Conservation (phyloP, 371 early-diverging fungal species). For the Haplosporangium sp. region DNA sequence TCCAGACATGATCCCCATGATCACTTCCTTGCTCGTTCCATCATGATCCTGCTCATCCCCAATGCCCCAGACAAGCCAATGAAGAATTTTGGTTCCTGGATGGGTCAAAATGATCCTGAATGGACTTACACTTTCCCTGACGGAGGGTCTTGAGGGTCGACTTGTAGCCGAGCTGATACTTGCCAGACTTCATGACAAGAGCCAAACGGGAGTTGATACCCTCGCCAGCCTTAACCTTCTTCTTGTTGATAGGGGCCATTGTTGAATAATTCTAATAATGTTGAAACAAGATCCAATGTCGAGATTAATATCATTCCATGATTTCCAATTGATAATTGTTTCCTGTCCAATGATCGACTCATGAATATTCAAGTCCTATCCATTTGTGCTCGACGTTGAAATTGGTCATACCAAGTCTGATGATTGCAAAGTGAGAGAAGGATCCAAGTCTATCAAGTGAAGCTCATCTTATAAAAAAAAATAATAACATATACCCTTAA, state of each 20-base stretch:
- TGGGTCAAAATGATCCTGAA: conserved; percentile 5
- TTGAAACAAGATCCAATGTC: not conserved
- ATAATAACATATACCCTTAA: conserved; percentile 14
- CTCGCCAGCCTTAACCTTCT: conserved; percentile 86
- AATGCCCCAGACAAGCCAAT: conserved; percentile 25
- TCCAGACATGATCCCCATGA: conserved; percentile 3
- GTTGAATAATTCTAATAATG: conserved; percentile 28
- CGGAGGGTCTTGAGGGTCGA: conserved; percentile 97
- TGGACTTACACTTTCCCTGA: conserved; percentile 90
- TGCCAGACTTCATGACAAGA: conserved; percentile 99
- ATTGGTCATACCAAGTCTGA: conserved; percentile 48
- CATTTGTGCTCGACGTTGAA: not conserved
- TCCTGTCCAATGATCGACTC: not conserved
- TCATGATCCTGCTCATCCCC: not conserved
- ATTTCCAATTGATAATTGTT: not conserved
- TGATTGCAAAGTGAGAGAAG: conserved; percentile 53
- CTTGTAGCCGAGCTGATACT: conserved; percentile 98
- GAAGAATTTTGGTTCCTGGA: conserved; percentile 4
- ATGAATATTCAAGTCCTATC: not conserved
- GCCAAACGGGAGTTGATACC: conserved; percentile 98
- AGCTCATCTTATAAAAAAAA: conserved; percentile 10
- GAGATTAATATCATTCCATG: conserved; percentile 1
- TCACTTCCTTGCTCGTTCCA: not conserved
- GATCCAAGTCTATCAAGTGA: conserved; percentile 10
- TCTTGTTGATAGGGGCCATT: conserved; percentile 62